Evolutionary conservation across 495 filamentous ascomycete genomes (phyloP).

Genomic region (Lasiosphaeris hirsuta): DNA sequence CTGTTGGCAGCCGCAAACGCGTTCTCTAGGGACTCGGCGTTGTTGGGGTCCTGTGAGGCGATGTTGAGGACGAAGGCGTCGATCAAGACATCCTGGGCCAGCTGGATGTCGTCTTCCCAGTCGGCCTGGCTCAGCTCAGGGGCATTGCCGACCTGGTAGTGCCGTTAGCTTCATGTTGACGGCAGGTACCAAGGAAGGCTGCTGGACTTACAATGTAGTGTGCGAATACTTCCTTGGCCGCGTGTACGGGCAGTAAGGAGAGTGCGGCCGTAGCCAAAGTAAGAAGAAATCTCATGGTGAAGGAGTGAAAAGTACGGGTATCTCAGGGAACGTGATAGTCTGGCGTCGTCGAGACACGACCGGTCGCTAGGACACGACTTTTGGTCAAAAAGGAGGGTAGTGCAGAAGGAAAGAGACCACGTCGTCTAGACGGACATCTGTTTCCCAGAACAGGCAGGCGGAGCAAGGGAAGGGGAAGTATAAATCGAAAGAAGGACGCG

Average conservation of each 20-base stretch:
- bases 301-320: no score
- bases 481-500: no score
- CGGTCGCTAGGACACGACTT: no score
- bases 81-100: constrained; percentile 25
- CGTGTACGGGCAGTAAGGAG: background rate
- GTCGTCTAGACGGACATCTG: no score
- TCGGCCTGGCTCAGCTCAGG: constrained; percentile 24
- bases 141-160: constrained; percentile 25
- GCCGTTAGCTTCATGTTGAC: background rate
- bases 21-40: constrained; percentile 22
- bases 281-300: no score
- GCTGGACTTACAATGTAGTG: constrained; percentile 24
- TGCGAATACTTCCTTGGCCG: constrained; percentile 19
- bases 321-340: no score
- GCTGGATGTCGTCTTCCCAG: constrained; percentile 31
- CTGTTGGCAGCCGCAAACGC: constrained; percentile 32
- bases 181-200: background rate
- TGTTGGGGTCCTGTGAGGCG: constrained; percentile 26
- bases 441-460: no score
- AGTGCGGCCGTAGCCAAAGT: no score
- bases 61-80: constrained; percentile 27
- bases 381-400: no score
- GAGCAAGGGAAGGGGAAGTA: no score
- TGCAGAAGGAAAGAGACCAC: no score
- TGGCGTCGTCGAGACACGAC: no score